phyloP scores from a whole-genome alignment of 805 yeast genomes.

The Candida michaelii region DNA sequence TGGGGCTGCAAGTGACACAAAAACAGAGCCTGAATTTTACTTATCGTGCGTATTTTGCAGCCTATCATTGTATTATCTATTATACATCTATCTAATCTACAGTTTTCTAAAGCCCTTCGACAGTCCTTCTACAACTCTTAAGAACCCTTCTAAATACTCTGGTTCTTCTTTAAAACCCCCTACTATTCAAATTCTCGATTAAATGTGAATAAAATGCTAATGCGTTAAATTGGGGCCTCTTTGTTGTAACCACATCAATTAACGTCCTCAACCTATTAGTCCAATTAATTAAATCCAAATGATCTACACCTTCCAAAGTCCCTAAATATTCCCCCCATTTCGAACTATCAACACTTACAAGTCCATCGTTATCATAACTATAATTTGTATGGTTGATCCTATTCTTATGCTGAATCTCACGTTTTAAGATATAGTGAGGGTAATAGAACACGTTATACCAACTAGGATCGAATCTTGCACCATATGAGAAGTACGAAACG shows the following conservation, averaged over 20 bases:
- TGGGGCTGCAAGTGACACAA: too few relatives aligned
- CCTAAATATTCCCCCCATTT: constrained; percentile 87
- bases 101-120: too few relatives aligned
- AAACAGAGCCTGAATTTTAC: too few relatives aligned
- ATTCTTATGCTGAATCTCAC: constrained; percentile 4
- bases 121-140: too few relatives aligned
- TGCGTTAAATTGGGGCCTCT: constrained; percentile 55
- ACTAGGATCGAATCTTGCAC: constrained; percentile 67
- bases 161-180: constrained; percentile 49
- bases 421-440: constrained; percentile 63
- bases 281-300: constrained; percentile 86
- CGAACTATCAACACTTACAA: constrained; percentile 76
- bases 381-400: constrained; percentile 3
- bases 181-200: constrained; percentile 58
- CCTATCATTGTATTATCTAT: too few relatives aligned
- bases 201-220: constrained; percentile 68
- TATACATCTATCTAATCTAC: too few relatives aligned
- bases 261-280: constrained; percentile 49
- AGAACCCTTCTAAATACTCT: too few relatives aligned
- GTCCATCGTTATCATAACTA: constrained; percentile 63
- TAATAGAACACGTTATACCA: constrained; percentile 60
- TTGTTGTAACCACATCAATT: constrained; percentile 23
- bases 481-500: constrained; percentile 80
- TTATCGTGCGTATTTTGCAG: too few relatives aligned
- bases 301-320: constrained; percentile 75